Evolutionary conservation across 2,329 filamentous ascomycete genomes (phyloP).

Genomic region (Cadophora malorum): DNA sequence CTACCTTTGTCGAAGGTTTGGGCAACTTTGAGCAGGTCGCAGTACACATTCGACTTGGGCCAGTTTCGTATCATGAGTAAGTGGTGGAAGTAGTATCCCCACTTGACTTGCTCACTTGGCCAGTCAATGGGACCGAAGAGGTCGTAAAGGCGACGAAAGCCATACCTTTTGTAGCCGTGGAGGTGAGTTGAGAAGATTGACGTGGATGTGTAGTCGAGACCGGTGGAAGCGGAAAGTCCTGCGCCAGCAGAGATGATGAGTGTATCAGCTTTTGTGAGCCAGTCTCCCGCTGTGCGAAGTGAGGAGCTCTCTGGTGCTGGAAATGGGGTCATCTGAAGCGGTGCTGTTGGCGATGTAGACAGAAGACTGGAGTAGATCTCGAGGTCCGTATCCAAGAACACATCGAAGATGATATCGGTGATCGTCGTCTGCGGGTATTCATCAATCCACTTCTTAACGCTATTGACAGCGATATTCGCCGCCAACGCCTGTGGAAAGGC

Average conservation of each 20-base stretch:
- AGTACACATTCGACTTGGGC: constrained; percentile 10
- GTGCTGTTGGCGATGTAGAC: neutral
- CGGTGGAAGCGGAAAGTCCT: constrained; percentile 17
- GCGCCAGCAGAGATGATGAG: constrained; percentile 17
- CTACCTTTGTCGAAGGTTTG: neutral
- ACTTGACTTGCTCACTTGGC: constrained; percentile 14
- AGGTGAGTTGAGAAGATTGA: constrained; percentile 9
- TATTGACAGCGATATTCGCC: neutral
- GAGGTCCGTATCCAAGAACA: constrained; percentile 4
- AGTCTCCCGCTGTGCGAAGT: neutral
- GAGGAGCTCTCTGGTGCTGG: neutral
- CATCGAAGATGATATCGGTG: constrained; percentile 19
- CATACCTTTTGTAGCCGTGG: constrained; percentile 7
- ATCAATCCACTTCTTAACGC: constrained; percentile 4
- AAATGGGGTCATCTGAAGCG: neutral
- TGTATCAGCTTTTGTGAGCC: neutral
- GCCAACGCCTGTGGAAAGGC: constrained; percentile 2
- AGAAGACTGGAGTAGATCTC: constrained; percentile 18
- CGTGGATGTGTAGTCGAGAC: constrained; percentile 19
- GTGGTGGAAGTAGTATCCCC: constrained; percentile 22
- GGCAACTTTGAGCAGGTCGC: neutral
- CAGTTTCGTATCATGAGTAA: constrained; percentile 14
- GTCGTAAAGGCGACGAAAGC: constrained; percentile 16
- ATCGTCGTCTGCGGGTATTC: constrained; percentile 2
- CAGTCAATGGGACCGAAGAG: constrained; percentile 9